Base-by-base conservation (phyloP, 768 basidiomycete genomes). In the Sutorius australiensis region DNA sequence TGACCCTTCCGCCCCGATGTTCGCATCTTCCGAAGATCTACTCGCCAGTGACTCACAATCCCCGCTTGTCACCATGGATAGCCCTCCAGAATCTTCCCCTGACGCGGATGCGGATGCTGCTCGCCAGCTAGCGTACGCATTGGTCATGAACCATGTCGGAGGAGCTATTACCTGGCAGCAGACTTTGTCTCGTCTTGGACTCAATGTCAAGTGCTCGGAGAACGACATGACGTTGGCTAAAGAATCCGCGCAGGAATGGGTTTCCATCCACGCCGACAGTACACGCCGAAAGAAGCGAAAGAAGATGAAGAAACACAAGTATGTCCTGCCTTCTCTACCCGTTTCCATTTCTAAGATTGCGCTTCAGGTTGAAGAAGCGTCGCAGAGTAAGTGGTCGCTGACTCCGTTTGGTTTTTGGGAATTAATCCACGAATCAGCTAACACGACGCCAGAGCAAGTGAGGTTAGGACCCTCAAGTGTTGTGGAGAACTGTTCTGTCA, bases 251-350 rank as follows among this genome's bases (percentile, higher is more conserved):
- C 78, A 77, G 66, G 80, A 82, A 53, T 85, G 79, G 78, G 77
- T 82, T 58, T 78, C 81, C 40, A 78, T 89, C 14, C 70, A 83
- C 67, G 76, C 89, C 73, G 91, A 92, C 61, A 92, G 90, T 60
- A 83, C 82, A 28, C 88, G 86, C 76, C 81, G 90, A 69, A 93
- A 93, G 78, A 79, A 83, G 61, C 77, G 83, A 77, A 88, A 84
- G 83, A 95, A 95, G 84, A 95, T 95, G 86, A 92, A 87, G 80
- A 95, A 94, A 74, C 93, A 95, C 71, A 95, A 95, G 92, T 92
- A 65, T 71, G 89, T 78, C 3, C 27, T 27, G 24, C 49, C 8
- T 39, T 40, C 48, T 53, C 33, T n/a, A 46, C 36, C 14, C 17
- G 51, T 52, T 51, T 48, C 43, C 40, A 4, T 13, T 46, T 54